These are phyloP conservation scores for Blastocladiella britannica DNA, from an alignment of 192 early-diverging fungal genomes.

Conservation along the genomic window DNA sequence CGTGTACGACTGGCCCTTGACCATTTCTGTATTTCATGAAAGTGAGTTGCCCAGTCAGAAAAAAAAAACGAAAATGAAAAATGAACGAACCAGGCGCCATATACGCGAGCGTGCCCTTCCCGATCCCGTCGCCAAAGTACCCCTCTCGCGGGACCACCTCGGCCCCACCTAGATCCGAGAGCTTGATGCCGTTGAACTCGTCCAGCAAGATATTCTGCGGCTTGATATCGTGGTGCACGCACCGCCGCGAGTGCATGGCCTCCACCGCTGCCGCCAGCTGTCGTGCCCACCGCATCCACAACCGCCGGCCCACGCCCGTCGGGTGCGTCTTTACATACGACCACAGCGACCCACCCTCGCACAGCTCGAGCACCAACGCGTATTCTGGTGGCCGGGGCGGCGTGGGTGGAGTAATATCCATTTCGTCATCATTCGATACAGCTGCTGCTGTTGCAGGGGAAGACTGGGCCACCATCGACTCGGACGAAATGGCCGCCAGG, in stretches of 20 bases:
- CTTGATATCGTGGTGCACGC: conserved; percentile 1
- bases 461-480: too few relatives aligned
- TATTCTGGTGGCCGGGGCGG: not conserved
- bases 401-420: too few relatives aligned
- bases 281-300: not conserved
- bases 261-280: not conserved
- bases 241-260: not conserved
- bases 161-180: not conserved
- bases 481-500: too few relatives aligned
- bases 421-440: too few relatives aligned
- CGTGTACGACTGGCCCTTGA: not conserved
- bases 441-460: too few relatives aligned
- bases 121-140: not conserved
- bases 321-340: not conserved
- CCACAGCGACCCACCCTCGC: not conserved
- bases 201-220: not conserved
- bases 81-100: not conserved
- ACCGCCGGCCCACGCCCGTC: not conserved
- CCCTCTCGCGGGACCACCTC: not conserved
- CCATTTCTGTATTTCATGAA: not conserved
- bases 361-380: not conserved
- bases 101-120: not conserved
- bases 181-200: not conserved
- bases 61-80: not conserved
- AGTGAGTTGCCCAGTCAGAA: too few relatives aligned